Conservation (phyloP, 305 asterid genomes). For the Fraxinus floribunda region DNA sequence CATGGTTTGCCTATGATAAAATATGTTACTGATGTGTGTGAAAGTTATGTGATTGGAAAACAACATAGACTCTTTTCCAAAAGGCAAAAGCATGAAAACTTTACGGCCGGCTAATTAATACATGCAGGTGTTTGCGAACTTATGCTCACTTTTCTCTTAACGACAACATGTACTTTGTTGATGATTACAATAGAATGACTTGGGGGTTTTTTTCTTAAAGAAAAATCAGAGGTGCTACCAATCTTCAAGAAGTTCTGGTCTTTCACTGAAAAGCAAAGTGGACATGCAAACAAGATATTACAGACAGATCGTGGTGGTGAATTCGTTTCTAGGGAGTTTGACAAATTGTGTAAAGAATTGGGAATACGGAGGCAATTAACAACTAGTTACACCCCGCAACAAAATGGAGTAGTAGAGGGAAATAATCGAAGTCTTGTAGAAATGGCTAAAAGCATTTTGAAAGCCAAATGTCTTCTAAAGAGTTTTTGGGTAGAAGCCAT, state of each 20-base stretch:
- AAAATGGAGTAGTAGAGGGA: conserved; percentile 19
- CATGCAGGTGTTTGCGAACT: neutral
- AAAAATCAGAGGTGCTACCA: neutral
- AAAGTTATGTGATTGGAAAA: conserved; percentile 19
- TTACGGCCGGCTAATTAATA: neutral
- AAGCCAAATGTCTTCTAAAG: conserved; percentile 9
- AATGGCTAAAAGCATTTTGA: conserved; percentile 2
- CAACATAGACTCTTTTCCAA: neutral
- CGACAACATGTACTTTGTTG: neutral
- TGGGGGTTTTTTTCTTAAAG: neutral
- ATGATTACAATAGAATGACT: neutral
- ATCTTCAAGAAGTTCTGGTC: neutral
- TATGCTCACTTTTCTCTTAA: neutral
- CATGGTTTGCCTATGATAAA: neutral
- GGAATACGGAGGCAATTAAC: conserved; percentile 1
- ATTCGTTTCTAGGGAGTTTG: neutral
- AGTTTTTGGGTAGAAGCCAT: neutral
- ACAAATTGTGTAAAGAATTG: neutral
- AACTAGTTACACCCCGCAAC: conserved; percentile 1
- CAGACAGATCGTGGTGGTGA: neutral
- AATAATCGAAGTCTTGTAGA: conserved; percentile 8
- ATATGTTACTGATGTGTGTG: neutral
- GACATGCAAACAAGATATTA: neutral
- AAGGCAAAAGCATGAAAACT: neutral
- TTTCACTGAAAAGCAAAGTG: neutral